These are phyloP conservation scores for Firmiana major DNA, from an alignment of 345 rosid genomes.

Conservation along the genomic window DNA sequence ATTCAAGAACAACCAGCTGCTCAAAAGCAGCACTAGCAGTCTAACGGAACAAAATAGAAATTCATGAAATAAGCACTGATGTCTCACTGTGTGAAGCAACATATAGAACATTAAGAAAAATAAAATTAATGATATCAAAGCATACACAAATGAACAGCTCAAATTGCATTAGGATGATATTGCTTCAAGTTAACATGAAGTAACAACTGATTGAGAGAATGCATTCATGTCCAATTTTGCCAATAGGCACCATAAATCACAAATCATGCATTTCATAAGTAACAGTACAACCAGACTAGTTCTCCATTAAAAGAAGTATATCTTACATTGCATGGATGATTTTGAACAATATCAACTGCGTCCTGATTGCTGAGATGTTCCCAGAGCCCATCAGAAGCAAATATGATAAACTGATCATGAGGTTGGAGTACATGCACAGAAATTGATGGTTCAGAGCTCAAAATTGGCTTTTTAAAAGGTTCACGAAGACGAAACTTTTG, in stretches of 20 bases:
- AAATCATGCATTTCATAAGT: not conserved
- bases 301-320: not conserved
- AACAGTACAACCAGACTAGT: not conserved
- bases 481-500: constrained; percentile 79
- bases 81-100: not conserved
- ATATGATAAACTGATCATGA: constrained; percentile 74
- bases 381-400: constrained; percentile 99
- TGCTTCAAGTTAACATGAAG: not conserved
- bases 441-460: constrained; percentile 81
- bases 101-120: not conserved
- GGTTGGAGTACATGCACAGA: constrained; percentile 66
- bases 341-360: constrained; percentile 86
- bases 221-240: not conserved
- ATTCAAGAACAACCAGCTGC: not conserved
- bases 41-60: not conserved
- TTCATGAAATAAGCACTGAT: not conserved
- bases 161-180: not conserved
- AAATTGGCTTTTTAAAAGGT: constrained; percentile 74
- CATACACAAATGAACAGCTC: not conserved
- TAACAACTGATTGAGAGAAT: not conserved
- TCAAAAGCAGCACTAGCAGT: not conserved
- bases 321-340: constrained; percentile 73
- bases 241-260: not conserved
- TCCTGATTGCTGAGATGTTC: constrained; percentile 92
- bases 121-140: not conserved